These are phyloP conservation scores for Lachnellula willkommii DNA, from an alignment of 2,329 filamentous ascomycete species.

Conservation along the genomic window DNA sequence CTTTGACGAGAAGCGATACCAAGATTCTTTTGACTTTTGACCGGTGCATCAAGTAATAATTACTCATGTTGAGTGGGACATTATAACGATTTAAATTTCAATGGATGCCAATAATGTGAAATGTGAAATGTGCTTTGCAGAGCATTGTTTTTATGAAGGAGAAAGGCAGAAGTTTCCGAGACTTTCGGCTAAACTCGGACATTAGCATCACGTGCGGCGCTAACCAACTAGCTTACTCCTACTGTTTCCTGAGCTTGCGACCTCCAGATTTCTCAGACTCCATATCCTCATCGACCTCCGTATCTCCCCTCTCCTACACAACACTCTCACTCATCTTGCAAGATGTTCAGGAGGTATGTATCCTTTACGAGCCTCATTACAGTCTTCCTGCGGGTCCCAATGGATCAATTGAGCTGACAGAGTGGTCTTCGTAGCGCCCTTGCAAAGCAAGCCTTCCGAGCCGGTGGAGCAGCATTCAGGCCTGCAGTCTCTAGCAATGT, in stretches of 20 bases:
- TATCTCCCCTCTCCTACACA: slow-evolving; percentile 52
- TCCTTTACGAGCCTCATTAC: slow-evolving; percentile 24
- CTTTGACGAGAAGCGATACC: no score
- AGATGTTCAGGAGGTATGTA: slow-evolving; percentile 80
- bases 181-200: no score
- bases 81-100: no score
- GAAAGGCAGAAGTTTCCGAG: no score
- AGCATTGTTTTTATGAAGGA: no score
- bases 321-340: slow-evolving; percentile 64
- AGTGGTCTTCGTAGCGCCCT: slow-evolving; percentile 41
- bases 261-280: slow-evolving; percentile 19
- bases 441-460: slow-evolving; percentile 58
- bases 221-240: slow-evolving; percentile 8
- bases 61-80: no score
- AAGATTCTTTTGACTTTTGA: no score
- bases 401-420: slow-evolving; percentile 45
- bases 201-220: neutral
- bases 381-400: slow-evolving; percentile 13
- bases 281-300: slow-evolving; percentile 40
- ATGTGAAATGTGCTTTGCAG: no score
- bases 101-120: no score
- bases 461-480: slow-evolving; percentile 53
- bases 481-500: slow-evolving; percentile 48
- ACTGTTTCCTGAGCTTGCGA: slow-evolving; percentile 48
- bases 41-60: no score